Base-by-base conservation (phyloP, 2,329 filamentous ascomycete species). In the Fusarium caatingaense region DNA sequence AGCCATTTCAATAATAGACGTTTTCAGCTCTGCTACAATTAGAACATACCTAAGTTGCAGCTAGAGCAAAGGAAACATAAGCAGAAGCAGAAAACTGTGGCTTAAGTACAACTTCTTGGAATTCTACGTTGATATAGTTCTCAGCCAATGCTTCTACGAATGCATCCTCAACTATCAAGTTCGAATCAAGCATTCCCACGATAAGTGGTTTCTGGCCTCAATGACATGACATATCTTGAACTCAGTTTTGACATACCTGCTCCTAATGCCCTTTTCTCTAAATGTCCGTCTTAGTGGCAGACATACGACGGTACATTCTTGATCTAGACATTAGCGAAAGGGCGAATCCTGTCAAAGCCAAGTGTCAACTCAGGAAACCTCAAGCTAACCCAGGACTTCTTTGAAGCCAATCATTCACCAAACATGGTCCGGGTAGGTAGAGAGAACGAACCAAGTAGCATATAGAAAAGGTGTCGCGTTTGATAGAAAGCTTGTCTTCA, bases 291-390 rank as follows among this genome's bases (percentile, higher is more conserved):
- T 23, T 27, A 53, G 47, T 40, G 51, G 25, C 20, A 44, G 23
- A 12, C 20, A 27, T 48, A 28, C 28, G 30, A 54, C 27, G n/a
- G 37, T 53, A 15, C 63, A 71, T 70, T 70, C 58, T 71, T 63
- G 20, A 18, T 37, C 42, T 32, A 32, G 16, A 21, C 55, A 25
- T 46, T 60, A 48, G 47, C 47, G 63, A 34, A 64, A 48, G n/a
- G 34, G 18, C 34, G 16, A 30, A 44, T 25, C 30, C 63, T 45
- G 42, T 41, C n/a, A 42, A 46, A 30, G 25, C 13, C n/a, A 50
- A 42, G 21, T 47, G 25, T 41, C 12, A 50, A 27, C 21, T 41
- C 40, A 6, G 7, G 32, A 41, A 20, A 27, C 41, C 9, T 23
- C 49, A 51, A 13, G 13, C 20, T 10, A 28, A 27, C 23, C 34